Evolutionary conservation across 257 asterid genomes (phyloP), one percentile per base, ranked within the genome.

Genomic region (Oldenlandia corymbosa): DNA sequence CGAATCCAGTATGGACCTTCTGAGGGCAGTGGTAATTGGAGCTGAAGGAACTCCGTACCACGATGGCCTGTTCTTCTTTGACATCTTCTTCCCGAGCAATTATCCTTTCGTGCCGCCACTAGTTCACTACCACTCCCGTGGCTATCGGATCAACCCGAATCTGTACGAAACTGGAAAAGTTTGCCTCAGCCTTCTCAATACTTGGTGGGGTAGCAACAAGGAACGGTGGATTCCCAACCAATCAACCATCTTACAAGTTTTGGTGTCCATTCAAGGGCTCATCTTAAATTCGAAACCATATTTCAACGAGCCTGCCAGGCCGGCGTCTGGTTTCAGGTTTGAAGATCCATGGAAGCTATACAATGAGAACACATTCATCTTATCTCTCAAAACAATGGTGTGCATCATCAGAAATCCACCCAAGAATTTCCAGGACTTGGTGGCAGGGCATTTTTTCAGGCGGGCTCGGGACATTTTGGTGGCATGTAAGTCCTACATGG

Each of bases 11-110:
- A 90, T 93, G 96, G 96, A 93, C 78, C 88, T 93, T 64, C 75
- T 93, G 84, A 78, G 96, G 79, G 97, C 97, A 45, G 96, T 81
- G 65, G 84, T 93, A 60, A 70, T 88, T 58, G 99, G 99, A 60
- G 96, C 97, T 13, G 94, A 88, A 70, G 99, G 99, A 71, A 93
- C 99, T 31, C 99, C 99, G 13, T 93, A 90, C 72, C 96, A 90
- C 51, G 99, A 88, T 52, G 99, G 97, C 31, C 95, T 93, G 73
- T 93, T 81, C 74, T 88, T 93, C 96, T 93, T 93, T 66, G 99
- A 93, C 48, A 79, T 93, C 71, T 65, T 62, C 76, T 90, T 90
- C 68, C 97, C 99, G 10, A 68, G 70, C 83, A 76, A 36, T 55
- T 93, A 93, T 70, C 99, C 99, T 51, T 67, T 70, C 57, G 85